Evolutionary conservation across 2,329 filamentous ascomycete genomes (phyloP).

Genomic region (Elsinoe fawcettii): DNA sequence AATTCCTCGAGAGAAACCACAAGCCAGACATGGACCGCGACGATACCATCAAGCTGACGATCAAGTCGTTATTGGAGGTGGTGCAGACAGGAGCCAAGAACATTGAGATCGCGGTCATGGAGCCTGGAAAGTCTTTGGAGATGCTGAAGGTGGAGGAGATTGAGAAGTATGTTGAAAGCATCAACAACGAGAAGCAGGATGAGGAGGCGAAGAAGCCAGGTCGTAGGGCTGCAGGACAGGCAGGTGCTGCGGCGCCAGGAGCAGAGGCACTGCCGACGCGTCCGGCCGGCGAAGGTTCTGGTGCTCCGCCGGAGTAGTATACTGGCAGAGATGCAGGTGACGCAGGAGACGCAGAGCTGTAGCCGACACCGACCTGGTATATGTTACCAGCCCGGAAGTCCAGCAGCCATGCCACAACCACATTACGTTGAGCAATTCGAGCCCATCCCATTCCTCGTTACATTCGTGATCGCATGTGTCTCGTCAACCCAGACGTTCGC

Average conservation of each 20-base stretch:
- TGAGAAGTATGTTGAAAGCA: slow-evolving; percentile 94
- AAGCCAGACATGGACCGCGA: slow-evolving; percentile 96
- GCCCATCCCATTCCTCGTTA: not conserved
- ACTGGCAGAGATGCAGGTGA: not conserved
- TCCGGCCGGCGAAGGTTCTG: slow-evolving; percentile 29
- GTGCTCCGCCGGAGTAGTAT: slow-evolving; percentile 19
- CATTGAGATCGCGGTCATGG: slow-evolving; percentile 98
- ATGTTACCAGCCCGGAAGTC: too few species aligned
- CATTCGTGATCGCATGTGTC: not conserved
- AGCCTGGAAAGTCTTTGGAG: slow-evolving; percentile 81
- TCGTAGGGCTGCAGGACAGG: slow-evolving; percentile 35
- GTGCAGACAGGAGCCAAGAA: slow-evolving; percentile 99
- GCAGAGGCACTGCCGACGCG: slow-evolving; percentile 29
- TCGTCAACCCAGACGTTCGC: slow-evolving; percentile 66
- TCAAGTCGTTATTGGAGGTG: slow-evolving; percentile 96
- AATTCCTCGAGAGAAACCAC: slow-evolving; percentile 98
- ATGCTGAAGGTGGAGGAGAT: slow-evolving; percentile 94
- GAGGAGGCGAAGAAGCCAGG: slow-evolving; percentile 96
- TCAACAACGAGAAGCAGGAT: slow-evolving; percentile 98
- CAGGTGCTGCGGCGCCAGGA: slow-evolving; percentile 22
- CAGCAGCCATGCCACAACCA: too few species aligned
- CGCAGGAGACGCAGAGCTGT: too few species aligned
- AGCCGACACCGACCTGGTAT: too few species aligned
- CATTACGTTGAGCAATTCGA: not conserved
- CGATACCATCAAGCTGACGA: slow-evolving; percentile 89